Conservation (phyloP, 768 basidiomycete species). For the Calocybe cyanea region DNA sequence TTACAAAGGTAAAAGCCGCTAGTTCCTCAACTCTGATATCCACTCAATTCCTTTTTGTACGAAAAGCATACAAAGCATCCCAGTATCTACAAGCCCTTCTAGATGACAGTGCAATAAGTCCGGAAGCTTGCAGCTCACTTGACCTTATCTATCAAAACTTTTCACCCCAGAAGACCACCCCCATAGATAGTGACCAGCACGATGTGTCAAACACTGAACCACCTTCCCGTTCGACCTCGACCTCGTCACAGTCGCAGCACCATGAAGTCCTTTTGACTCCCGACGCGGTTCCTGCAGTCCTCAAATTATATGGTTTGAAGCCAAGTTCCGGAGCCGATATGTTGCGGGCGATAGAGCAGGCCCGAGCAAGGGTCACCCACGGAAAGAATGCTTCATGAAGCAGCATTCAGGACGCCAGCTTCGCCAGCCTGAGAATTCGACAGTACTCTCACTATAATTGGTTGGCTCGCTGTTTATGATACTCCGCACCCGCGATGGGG, state of each 20-base stretch:
- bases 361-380: constrained; percentile 29
- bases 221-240: neutral
- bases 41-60: neutral
- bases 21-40: neutral
- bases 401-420: no score
- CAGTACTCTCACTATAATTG: no score
- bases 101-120: constrained; percentile 50
- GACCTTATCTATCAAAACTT: constrained; percentile 50
- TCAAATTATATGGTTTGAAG: constrained; percentile 42
- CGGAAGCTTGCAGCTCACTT: constrained; percentile 49
- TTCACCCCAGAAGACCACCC: constrained; percentile 8
- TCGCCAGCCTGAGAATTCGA: no score
- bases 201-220: constrained; percentile 7
- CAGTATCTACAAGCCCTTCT: constrained; percentile 62
- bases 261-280: constrained; percentile 44
- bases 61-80: constrained; percentile 69
- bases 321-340: constrained; percentile 45
- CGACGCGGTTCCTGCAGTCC: constrained; percentile 50
- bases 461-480: no score
- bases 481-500: no score
- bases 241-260: constrained; percentile 8
- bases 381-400: constrained; percentile 11
- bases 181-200: constrained; percentile 2
- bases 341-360: constrained; percentile 64
- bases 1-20: constrained; percentile 55